These are phyloP conservation scores for Suhomyces sp. DNA, from an alignment of 805 yeast species.

Conservation along the genomic window DNA sequence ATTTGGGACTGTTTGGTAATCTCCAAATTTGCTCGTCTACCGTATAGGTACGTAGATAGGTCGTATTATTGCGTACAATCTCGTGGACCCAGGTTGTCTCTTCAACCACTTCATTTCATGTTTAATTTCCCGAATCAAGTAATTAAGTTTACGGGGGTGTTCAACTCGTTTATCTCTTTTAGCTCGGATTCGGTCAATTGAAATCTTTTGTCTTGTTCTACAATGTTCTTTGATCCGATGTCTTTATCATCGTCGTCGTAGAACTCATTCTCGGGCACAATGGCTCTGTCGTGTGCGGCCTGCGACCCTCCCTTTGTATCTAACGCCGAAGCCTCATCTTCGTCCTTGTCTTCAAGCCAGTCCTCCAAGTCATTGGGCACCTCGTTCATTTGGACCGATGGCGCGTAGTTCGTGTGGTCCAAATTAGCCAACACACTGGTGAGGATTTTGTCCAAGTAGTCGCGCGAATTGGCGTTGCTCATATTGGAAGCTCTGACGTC, in stretches of 20 bases:
- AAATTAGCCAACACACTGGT: constrained; percentile 22
- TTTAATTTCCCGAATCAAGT: not conserved
- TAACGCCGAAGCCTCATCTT: constrained; percentile 21
- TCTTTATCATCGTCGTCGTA: constrained; percentile 19
- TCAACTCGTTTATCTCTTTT: constrained; percentile 9
- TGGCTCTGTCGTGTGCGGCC: constrained; percentile 22
- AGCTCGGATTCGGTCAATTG: constrained; percentile 6
- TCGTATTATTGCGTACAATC: not conserved
- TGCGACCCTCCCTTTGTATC: constrained; percentile 29
- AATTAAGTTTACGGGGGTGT: not conserved
- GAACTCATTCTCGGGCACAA: constrained; percentile 24
- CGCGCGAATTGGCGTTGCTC: constrained; percentile 27
- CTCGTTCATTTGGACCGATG: constrained; percentile 27
- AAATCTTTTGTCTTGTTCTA: not conserved
- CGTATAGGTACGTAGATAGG: not conserved
- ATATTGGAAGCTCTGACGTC: constrained; percentile 27
- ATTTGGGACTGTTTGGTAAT: not conserved
- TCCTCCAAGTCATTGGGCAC: constrained; percentile 26
- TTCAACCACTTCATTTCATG: not conserved
- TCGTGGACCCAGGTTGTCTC: not conserved
- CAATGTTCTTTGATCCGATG: constrained; percentile 29
- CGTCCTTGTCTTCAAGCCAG: constrained; percentile 24
- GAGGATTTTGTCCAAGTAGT: constrained; percentile 25
- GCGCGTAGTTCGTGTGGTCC: constrained; percentile 27
- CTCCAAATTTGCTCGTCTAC: not conserved